These are phyloP conservation scores for Hypoxylon sp. DNA, from an alignment of 2,329 filamentous ascomycete genomes.

Conservation along the genomic window DNA sequence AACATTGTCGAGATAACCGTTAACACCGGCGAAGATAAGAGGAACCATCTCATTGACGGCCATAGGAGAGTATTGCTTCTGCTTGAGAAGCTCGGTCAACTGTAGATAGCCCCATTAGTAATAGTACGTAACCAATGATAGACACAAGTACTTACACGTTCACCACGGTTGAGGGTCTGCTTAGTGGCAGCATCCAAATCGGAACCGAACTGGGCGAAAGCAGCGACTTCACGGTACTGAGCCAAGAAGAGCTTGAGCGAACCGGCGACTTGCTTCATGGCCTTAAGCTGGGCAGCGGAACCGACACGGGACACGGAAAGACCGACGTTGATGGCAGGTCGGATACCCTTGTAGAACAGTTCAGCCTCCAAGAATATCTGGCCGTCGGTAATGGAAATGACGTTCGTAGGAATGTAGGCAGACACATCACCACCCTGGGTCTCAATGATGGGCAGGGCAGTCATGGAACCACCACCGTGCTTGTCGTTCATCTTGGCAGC, in stretches of 20 bases:
- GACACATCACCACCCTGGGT: conserved; percentile 99
- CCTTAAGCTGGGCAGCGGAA: conserved; percentile 99
- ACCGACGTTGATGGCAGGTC: conserved; percentile 99
- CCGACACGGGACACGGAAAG: conserved; percentile 99
- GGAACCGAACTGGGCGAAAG: conserved; percentile 99
- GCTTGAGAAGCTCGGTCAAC: conserved; percentile 98
- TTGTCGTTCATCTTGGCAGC: conserved; percentile 99
- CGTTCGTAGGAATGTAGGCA: conserved; percentile 99
- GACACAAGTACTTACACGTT: conserved; percentile 78
- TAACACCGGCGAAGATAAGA: conserved; percentile 99
- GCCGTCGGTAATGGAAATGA: conserved; percentile 99
- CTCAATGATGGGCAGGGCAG: conserved; percentile 97
- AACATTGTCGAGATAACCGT: conserved; percentile 90
- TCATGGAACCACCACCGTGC: conserved; percentile 95
- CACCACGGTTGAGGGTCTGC: conserved; percentile 98
- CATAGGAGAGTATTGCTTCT: conserved; percentile 99
- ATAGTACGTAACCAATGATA: conserved; percentile 14
- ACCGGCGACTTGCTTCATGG: conserved; percentile 99
- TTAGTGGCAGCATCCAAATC: conserved; percentile 99
- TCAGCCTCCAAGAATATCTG: conserved; percentile 99
- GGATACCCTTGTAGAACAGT: conserved; percentile 99
- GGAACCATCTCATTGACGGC: conserved; percentile 99
- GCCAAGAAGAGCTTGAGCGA: conserved; percentile 99
- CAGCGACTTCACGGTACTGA: conserved; percentile 99
- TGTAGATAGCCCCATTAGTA: conserved; percentile 53